phyloP scores from a whole-genome alignment of 306 rosid species.

The Fragaria ananassa region DNA sequence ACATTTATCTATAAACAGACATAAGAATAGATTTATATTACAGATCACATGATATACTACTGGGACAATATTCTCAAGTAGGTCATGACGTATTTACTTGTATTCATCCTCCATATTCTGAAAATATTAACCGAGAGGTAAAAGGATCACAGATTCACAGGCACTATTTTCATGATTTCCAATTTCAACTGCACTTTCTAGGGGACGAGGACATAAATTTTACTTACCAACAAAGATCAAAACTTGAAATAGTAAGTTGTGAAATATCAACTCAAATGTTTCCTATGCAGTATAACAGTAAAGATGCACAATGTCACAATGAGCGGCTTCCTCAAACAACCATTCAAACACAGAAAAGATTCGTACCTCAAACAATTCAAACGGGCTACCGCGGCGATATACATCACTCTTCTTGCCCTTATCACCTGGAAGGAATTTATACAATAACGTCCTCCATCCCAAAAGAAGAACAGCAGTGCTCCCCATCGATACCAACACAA shows the following conservation, averaged over 20 bases:
- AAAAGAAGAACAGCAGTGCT: conserved; percentile 86
- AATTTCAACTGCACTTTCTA: not conserved
- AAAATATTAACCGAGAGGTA: not conserved
- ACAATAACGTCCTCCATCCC: conserved; percentile 64
- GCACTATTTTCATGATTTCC: not conserved
- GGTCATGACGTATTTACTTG: not conserved
- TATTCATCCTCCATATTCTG: not conserved
- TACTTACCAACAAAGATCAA: no score
- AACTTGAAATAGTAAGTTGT: not conserved
- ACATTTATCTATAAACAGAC: no score
- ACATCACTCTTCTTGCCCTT: conserved; percentile 62
- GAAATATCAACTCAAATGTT: not conserved
- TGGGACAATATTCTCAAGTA: not conserved
- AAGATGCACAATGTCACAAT: not conserved
- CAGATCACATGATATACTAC: not conserved
- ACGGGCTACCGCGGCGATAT: conserved; percentile 83
- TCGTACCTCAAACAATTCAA: conserved; percentile 87
- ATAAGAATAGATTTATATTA: no score
- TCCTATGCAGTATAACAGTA: not conserved
- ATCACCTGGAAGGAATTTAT: conserved; percentile 49
- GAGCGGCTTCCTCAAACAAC: not conserved
- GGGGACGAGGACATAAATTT: not conserved
- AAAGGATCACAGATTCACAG: not conserved
- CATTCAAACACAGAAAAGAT: not conserved
- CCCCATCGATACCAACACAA: conserved; percentile 67